These are phyloP conservation scores for Astragalus membranaceus DNA, from an alignment of 306 rosid genomes.

Conservation along the genomic window DNA sequence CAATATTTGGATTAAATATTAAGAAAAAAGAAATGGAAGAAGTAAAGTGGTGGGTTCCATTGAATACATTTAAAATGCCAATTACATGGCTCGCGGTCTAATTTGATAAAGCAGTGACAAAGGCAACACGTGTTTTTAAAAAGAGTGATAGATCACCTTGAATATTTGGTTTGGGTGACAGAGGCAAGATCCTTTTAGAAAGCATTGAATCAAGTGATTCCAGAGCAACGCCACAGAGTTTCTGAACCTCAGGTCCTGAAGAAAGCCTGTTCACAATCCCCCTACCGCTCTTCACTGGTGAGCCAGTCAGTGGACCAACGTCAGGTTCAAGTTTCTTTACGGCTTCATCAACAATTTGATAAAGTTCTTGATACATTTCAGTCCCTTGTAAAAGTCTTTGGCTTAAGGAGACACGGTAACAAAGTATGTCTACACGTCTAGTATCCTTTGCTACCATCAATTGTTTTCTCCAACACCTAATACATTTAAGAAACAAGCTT, in stretches of 20 bases:
- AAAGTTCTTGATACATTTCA: conserved; percentile 44
- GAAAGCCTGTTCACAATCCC: conserved; percentile 97
- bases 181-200: conserved; percentile 29
- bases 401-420: conserved; percentile 83
- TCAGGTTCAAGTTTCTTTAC: conserved; percentile 83
- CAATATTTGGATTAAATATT: not conserved
- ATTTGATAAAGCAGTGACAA: not conserved
- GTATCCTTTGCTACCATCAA: conserved; percentile 70
- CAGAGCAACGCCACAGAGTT: conserved; percentile 70
- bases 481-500: conserved; percentile 17
- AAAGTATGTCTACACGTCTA: conserved; percentile 86
- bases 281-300: conserved; percentile 83
- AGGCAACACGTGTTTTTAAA: not conserved
- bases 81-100: not conserved
- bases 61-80: not conserved
- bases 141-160: conserved; percentile 43
- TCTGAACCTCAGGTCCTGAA: conserved; percentile 95
- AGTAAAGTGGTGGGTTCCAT: not conserved
- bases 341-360: conserved; percentile 62
- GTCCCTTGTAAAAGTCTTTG: conserved; percentile 81
- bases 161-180: conserved; percentile 20
- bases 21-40: not conserved
- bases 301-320: conserved; percentile 73
- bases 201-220: conserved; percentile 59
- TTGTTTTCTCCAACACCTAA: conserved; percentile 87